Conservation (phyloP, 495 filamentous ascomycete genomes). For the Chaetomium cochliodes region DNA sequence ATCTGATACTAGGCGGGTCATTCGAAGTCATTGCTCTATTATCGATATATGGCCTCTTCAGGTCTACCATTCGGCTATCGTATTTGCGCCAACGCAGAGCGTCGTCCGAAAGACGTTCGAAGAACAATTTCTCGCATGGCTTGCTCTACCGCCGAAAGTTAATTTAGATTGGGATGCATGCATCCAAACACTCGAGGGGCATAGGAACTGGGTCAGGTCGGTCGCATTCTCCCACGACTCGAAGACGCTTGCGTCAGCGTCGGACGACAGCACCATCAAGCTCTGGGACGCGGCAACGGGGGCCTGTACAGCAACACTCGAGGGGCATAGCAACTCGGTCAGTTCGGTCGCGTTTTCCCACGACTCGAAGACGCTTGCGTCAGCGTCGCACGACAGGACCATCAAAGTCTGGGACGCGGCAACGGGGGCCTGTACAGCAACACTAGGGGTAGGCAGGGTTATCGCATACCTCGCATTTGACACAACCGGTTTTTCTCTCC, state of each 20-base stretch:
- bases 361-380: constrained; percentile 32
- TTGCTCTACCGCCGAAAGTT: constrained; percentile 5
- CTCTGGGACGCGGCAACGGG: constrained; percentile 40
- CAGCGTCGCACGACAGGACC: constrained; percentile 35
- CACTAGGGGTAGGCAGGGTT: neutral
- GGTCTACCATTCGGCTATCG: constrained; percentile 19
- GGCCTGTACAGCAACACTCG: constrained; percentile 1
- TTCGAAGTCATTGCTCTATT: constrained; percentile 26
- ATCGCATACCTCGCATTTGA: neutral
- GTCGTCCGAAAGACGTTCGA: constrained; percentile 21
- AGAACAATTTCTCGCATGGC: constrained; percentile 21
- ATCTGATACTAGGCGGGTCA: constrained; percentile 30
- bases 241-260: constrained; percentile 36
- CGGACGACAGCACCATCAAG: constrained; percentile 35
- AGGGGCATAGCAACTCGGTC: constrained; percentile 2
- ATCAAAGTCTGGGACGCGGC: constrained; percentile 41
- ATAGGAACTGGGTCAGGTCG: neutral
- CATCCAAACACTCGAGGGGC: constrained; percentile 13
- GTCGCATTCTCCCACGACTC: constrained; percentile 23
- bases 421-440: constrained; percentile 20
- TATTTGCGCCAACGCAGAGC: constrained; percentile 28
- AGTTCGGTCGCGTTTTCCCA: constrained; percentile 16
- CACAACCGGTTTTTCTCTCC: constrained; percentile 5
- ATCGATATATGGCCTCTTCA: constrained; percentile 33
- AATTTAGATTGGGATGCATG: constrained; percentile 10